These are phyloP conservation scores for Calonectria hongkongensis DNA, from an alignment of 2,329 filamentous ascomycete species.

Conservation along the genomic window DNA sequence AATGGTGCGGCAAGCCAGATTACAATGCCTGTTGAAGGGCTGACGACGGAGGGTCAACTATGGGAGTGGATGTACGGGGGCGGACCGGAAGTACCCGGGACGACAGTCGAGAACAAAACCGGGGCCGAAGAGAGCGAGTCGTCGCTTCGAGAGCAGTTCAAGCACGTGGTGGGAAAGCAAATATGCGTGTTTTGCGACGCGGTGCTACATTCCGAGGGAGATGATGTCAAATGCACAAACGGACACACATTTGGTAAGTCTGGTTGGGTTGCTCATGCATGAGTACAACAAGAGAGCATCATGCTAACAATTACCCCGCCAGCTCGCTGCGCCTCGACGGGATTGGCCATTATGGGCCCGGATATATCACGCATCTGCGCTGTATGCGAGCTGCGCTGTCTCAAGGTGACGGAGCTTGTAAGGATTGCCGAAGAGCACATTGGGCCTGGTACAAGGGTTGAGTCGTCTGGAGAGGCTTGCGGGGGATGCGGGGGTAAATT, in stretches of 20 bases:
- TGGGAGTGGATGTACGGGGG: constrained; percentile 77
- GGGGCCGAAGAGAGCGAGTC: constrained; percentile 44
- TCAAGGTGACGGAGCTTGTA: constrained; percentile 66
- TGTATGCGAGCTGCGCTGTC: constrained; percentile 72
- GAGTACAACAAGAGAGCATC: not conserved
- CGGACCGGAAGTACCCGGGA: constrained; percentile 67
- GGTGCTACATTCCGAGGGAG: constrained; percentile 57
- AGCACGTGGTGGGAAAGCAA: constrained; percentile 59
- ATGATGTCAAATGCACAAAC: constrained; percentile 62
- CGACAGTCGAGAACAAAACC: constrained; percentile 53
- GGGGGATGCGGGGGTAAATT: constrained; percentile 67
- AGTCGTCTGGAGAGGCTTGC: constrained; percentile 60
- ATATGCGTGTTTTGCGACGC: constrained; percentile 69
- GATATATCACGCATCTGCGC: constrained; percentile 73
- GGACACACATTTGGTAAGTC: constrained; percentile 64
- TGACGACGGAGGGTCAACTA: constrained; percentile 71
- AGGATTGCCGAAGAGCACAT: constrained; percentile 58
- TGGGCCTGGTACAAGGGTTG: constrained; percentile 54
- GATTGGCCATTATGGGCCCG: constrained; percentile 72
- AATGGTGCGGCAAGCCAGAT: constrained; percentile 10
- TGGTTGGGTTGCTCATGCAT: not conserved
- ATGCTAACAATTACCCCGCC: constrained; percentile 58
- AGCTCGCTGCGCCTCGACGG: constrained; percentile 73
- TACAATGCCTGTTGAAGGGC: constrained; percentile 31
- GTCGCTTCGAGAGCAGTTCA: constrained; percentile 62